A percentile compares a stretch with the other conserved stretches of the same genome.
These are phyloP conservation scores for Lablab purpureus DNA, from an alignment of 306 rosid genomes.

Conservation along the genomic window DNA sequence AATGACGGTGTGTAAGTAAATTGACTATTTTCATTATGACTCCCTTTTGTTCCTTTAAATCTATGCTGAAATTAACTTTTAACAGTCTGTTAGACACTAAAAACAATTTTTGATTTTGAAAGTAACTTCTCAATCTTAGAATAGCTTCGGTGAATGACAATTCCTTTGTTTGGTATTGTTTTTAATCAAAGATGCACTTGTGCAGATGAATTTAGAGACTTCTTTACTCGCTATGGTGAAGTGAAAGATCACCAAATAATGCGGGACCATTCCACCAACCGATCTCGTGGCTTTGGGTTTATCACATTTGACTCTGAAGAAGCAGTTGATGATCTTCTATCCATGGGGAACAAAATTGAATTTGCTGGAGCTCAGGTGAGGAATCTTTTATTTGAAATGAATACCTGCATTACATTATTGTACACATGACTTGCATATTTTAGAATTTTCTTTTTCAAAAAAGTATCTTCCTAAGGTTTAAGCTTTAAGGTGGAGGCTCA, in stretches of 20 bases:
- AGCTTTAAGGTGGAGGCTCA: neutral
- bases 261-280: conserved; percentile 89
- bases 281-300: conserved; percentile 93
- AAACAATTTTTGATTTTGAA: neutral
- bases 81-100: neutral
- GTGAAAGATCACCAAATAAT: conserved; percentile 87
- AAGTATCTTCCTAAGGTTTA: neutral
- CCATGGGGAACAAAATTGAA: conserved; percentile 90
- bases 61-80: neutral
- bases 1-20: conserved; percentile 15
- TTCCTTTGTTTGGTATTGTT: conserved; percentile 8
- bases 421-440: neutral
- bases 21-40: conserved; percentile 12
- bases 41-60: neutral
- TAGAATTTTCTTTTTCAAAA: neutral
- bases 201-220: conserved; percentile 78
- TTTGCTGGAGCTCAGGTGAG: conserved; percentile 92
- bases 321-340: conserved; percentile 84
- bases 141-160: conserved; percentile 10
- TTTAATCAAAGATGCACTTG: conserved; percentile 39
- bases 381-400: conserved; percentile 18
- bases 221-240: conserved; percentile 83
- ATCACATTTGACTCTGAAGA: conserved; percentile 80
- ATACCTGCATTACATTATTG: conserved; percentile 10
- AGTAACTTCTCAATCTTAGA: neutral